Base-by-base conservation (phyloP, 2,329 filamentous ascomycete species). In the Ophiostoma ulmi region DNA sequence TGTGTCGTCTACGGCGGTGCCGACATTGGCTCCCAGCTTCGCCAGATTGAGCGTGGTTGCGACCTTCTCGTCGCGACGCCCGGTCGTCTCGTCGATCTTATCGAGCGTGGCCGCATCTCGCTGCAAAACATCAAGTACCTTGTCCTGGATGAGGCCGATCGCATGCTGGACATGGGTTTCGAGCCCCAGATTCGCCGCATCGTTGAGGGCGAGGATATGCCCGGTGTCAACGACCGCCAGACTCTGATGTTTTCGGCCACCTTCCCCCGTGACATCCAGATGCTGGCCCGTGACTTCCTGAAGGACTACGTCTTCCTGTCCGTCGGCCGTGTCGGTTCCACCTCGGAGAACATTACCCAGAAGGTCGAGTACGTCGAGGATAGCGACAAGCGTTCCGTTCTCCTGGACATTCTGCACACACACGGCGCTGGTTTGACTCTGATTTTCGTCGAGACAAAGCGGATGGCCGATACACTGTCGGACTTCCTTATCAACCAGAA, bases 101-200 rank as follows among this genome's bases (percentile, higher is more conserved):
- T 99, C 79, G 95, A 98, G 87, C 93, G 95, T 86, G 95, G 95
- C 78, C 93, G 94, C 79, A 98, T 99, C 80, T 98, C 95, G 64
- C 90, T 99, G 70, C 88, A 90, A 82, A 97, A 97, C 87, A 99
- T 99, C 87, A 98, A 97, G 86, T 99, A 99, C 80, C 88, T 99
- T 73, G 93, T 99, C 77, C 92, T 99, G 70, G 95, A 99, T 77
- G 95, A 99, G 88, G 95, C 95, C 81, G 95, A 99, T 85, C 95
- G 95, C 81, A 99, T 99, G 95, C 87, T 99, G 87, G 95, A 99
- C 87, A 99, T 99, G 95, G 95, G 95, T 95, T 99, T 99, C 87
- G 95, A 99, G 86, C 95, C 95, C 78, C 95, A 99, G 84, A 99
- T 99, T 79, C 94, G 95, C 78, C 92, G 94, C 77, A 98, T 99